These are phyloP conservation scores for Verticillium dahliae DNA, from an alignment of 2,329 filamentous ascomycete species.

Conservation along the genomic window DNA sequence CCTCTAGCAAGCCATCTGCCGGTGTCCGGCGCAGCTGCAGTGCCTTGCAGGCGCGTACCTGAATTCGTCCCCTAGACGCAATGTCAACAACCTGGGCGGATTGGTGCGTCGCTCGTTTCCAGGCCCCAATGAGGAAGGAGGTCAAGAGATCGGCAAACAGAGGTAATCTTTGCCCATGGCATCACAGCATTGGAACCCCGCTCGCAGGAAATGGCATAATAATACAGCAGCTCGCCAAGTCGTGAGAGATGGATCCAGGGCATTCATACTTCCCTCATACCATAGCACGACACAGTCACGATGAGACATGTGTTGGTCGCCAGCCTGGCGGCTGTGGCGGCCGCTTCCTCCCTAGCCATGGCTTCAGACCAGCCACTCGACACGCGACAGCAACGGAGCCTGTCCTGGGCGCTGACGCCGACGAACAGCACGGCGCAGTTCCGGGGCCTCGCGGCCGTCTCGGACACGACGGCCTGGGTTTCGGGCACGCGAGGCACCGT, in stretches of 20 bases:
- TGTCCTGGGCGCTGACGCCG: constrained; percentile 16
- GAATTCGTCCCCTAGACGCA: neutral
- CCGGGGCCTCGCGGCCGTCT: constrained; percentile 22
- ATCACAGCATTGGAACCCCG: neutral
- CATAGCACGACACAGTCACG: neutral
- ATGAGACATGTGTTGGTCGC: neutral
- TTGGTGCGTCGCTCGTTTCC: neutral
- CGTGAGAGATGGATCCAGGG: neutral
- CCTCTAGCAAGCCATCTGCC: neutral
- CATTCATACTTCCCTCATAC: too few relatives aligned
- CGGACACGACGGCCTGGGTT: constrained; percentile 22
- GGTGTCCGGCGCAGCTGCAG: neutral
- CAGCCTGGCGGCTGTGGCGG: neutral
- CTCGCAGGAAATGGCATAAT: neutral
- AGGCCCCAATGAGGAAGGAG: neutral
- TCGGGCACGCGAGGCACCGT: constrained; percentile 22
- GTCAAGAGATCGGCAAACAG: neutral
- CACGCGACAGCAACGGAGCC: constrained; percentile 1
- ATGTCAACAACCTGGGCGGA: neutral
- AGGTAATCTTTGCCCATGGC: neutral
- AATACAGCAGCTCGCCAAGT: neutral
- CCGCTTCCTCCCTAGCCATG: constrained; percentile 1
- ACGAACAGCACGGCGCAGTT: constrained; percentile 20
- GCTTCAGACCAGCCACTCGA: neutral
- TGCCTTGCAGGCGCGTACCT: neutral